Evolutionary conservation across 192 early-diverging fungal species (phyloP).

Genomic region (Kickxella alabastrina): DNA sequence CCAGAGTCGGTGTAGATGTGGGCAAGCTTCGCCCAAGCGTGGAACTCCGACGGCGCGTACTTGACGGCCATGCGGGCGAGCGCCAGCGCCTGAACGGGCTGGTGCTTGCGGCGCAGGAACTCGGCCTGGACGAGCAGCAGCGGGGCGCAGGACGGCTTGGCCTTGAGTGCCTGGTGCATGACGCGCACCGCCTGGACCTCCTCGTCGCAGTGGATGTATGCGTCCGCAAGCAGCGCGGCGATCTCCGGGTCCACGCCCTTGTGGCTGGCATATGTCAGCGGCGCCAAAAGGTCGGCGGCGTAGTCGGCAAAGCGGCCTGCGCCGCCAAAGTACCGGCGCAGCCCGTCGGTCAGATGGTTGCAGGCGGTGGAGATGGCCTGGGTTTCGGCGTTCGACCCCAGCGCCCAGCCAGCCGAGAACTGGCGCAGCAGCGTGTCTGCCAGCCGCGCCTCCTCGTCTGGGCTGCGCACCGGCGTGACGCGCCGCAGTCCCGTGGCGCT

Average conservation of each 20-base stretch:
- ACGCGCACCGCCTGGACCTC: constrained; percentile 91
- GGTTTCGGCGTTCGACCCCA: constrained; percentile 90
- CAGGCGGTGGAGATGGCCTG: constrained; percentile 88
- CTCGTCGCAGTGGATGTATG: constrained; percentile 79
- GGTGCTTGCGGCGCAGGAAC: constrained; percentile 76
- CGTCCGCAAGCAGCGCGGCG: constrained; percentile 76
- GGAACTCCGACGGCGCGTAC: constrained; percentile 90
- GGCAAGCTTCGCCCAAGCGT: constrained; percentile 93
- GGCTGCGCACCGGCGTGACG: constrained; percentile 78
- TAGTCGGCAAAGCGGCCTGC: constrained; percentile 71
- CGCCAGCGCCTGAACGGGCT: constrained; percentile 72
- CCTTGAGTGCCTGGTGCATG: constrained; percentile 78
- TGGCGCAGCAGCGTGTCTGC: constrained; percentile 76
- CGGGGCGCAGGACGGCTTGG: constrained; percentile 70
- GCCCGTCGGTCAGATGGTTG: constrained; percentile 85
- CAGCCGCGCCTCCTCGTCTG: constrained; percentile 71
- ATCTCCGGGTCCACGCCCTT: constrained; percentile 78
- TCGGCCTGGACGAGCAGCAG: constrained; percentile 87
- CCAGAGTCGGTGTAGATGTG: constrained; percentile 85
- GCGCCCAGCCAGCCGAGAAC: constrained; percentile 91
- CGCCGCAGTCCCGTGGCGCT: constrained; percentile 86
- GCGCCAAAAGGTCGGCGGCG: constrained; percentile 79
- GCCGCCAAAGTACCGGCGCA: constrained; percentile 87
- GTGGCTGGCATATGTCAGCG: constrained; percentile 46
- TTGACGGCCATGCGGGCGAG: constrained; percentile 92